Evolutionary conservation across 768 basidiomycete species (phyloP).

Genomic region (Myochromella boudieri): DNA sequence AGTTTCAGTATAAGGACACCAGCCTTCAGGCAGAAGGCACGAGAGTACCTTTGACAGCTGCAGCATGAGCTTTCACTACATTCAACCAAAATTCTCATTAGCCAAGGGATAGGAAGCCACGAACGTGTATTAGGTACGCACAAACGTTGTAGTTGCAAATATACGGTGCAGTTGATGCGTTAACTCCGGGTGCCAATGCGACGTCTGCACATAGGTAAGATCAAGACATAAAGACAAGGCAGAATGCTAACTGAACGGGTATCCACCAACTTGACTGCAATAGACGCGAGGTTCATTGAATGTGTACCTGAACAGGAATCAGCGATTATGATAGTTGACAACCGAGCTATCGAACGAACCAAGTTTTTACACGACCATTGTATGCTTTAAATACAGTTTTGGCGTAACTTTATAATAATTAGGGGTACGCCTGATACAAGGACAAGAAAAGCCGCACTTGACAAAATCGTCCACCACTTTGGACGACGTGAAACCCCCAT

Average conservation of each 20-base stretch:
- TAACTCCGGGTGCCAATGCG: conserved; percentile 41
- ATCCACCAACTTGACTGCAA: conserved; percentile 35
- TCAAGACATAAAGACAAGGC: background rate
- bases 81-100: background rate
- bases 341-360: conserved; percentile 22
- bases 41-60: conserved; percentile 45
- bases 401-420: conserved; percentile 36
- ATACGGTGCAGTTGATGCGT: conserved; percentile 42
- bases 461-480: conserved; percentile 48
- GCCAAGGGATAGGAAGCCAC: background rate
- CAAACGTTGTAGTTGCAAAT: conserved; percentile 44
- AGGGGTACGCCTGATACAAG: background rate
- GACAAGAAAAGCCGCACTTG: conserved; percentile 27
- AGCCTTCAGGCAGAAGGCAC: background rate
- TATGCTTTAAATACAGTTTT: conserved; percentile 48
- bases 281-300: conserved; percentile 52
- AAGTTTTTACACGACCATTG: conserved; percentile 48
- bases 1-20: background rate
- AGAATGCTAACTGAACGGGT: conserved; percentile 38
- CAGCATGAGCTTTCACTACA: conserved; percentile 47
- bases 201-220: conserved; percentile 24
- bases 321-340: background rate
- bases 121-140: conserved; percentile 20
- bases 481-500: conserved; percentile 48
- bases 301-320: conserved; percentile 36